phyloP scores from a whole-genome alignment of 371 early-diverging fungal genomes.

The Vittaforma corneae region DNA sequence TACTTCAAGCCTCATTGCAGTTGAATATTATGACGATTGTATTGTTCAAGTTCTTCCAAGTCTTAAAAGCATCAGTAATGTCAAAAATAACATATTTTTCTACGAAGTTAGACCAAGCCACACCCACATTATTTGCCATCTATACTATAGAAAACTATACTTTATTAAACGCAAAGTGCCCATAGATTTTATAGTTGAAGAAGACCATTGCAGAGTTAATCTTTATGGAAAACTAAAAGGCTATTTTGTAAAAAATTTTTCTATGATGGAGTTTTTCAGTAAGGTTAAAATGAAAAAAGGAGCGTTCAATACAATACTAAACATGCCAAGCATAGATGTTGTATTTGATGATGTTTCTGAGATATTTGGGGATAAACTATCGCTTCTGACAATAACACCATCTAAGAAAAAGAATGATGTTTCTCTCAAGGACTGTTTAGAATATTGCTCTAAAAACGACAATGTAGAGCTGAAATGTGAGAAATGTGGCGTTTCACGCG shows the following conservation, averaged over 20 bases:
- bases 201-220: neutral
- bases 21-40: neutral
- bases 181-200: neutral
- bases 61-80: neutral
- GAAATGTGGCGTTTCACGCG: constrained; percentile 68
- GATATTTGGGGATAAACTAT: constrained; percentile 4
- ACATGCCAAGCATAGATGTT: neutral
- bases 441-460: constrained; percentile 69
- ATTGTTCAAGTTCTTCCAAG: neutral
- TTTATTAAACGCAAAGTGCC: constrained; percentile 9
- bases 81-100: constrained; percentile 2
- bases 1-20: neutral
- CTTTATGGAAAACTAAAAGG: neutral
- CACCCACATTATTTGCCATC: neutral
- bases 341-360: neutral
- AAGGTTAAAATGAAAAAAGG: neutral
- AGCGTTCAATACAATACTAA: neutral
- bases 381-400: constrained; percentile 1
- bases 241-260: neutral
- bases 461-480: constrained; percentile 72
- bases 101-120: neutral
- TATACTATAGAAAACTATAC: neutral
- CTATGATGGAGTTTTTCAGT: constrained; percentile 1
- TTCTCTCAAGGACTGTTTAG: constrained; percentile 61
- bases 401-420: neutral